Base-by-base conservation (phyloP, 2,329 filamentous ascomycete species). In the Cryphonectria japonica region DNA sequence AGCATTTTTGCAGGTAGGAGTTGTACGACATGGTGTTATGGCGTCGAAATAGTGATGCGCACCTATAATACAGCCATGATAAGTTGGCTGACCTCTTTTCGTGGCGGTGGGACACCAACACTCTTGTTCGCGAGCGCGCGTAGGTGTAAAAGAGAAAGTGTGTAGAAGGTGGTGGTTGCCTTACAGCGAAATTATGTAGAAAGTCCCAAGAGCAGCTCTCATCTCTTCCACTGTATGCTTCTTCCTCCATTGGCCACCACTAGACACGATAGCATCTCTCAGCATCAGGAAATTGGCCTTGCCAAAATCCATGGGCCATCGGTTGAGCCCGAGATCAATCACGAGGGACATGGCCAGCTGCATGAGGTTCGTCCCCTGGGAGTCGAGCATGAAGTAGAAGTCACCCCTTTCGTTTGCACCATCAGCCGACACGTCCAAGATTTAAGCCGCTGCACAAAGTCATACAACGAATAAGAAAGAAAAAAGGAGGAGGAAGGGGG, bases 141-240 rank as follows among this genome's bases (percentile, higher is more conserved):
- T 6, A 5, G 39, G 11, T 26, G 11, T 34, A 6, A 34, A 6
- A 34, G 34, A 34, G 34, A 34, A 26, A 26, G 26, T 26, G 26
- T 26, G 26, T 26, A 26, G 26, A 26, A 26, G 26, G 26, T 26
- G 26, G 1, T 26, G 26, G 26, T 26, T 26, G 26, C 26, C 78
- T 52, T 74, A 80, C 80, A 82, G 63, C 0, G 78, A 80, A 7
- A 78, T 77, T 2, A 82, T 66, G 34, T 83, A 83, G 57, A 81
- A 85, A 66, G 79, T 78, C 0, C 82, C 83, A 0, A 85, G 72
- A 2, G 82, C 75, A 0, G 83, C 78, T 0, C 83, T 79, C 73
- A 82, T 81, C 46, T 84, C 82, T 0, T 80, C 77, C 0, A 78
- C 69, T 2, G 78, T 77, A 19, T 80, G 81, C 0, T 75, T 67